Evolutionary conservation across 305 asterid species (phyloP), one percentile per base, ranked within the genome.

Genomic region (Ajuga reptans): DNA sequence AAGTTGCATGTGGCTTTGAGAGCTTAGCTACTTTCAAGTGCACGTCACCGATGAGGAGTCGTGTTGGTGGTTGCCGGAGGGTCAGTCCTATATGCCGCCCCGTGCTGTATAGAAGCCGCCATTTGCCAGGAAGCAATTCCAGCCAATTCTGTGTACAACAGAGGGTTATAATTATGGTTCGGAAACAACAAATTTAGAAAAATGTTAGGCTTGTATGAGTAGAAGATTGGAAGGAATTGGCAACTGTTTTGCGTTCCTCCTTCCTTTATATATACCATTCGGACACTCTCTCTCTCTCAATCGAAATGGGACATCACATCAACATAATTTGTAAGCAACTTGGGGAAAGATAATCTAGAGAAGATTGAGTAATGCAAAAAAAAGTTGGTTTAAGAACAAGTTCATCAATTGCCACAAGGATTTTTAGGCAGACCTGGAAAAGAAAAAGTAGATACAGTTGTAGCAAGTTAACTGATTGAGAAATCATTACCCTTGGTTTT

Each of bases 31-130:
- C 84, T 2, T 66, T 84, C 33, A 92, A 78, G 73, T 76, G 86
- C 45, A 76, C 97, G 10, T 88, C 86, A 4, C 96, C 89, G 2
- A 92, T 87, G 46, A 90, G 90, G 64, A 83, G 90, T 27, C 97
- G 84, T 60, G 75, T 61, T 49, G 85, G 52, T 62, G 98, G 88
- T 63, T 92, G 97, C 51, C 97, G 87, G 58, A 90, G 85, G 75
- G 97, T 92, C 52, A 90, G 78, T 24, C 97, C 98, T 55, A 92
- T 75, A 69, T 92, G 98, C 72, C 84, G 82, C 46, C 98, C 98
- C 0, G 98, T 92, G 83, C 87, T 81, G 54, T 88, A 90, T 64
- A 90, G 81, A 68, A 92, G 92, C 29, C 98, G 96, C 98, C 98
- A 92, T 53, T 87, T 90, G 24, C 98, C 98, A 67, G 95, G 97